Conservation (phyloP, 164 flowering plant genomes). For the Vitis rotundifolia region DNA sequence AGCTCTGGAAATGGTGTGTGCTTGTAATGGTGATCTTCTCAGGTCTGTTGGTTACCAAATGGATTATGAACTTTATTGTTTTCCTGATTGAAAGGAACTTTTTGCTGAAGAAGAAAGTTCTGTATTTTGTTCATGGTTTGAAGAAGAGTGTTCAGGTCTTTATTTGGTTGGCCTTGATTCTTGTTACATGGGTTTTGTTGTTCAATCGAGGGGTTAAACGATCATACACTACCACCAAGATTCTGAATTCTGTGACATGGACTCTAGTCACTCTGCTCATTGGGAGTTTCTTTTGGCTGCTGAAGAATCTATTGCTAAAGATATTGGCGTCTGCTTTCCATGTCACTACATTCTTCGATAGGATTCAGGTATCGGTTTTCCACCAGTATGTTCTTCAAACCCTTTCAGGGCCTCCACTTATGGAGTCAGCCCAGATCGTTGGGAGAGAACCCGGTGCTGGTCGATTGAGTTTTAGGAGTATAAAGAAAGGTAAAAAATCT, state of each 20-base stretch:
- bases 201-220: constrained; percentile 36
- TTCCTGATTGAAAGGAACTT: constrained; percentile 65
- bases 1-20: constrained; percentile 61
- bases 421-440: constrained; percentile 37
- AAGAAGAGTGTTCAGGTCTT: constrained; percentile 58
- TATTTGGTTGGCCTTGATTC: constrained; percentile 51
- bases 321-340: constrained; percentile 63
- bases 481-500: constrained; percentile 19
- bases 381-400: constrained; percentile 64
- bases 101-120: constrained; percentile 55
- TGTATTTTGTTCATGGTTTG: constrained; percentile 66
- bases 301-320: constrained; percentile 56
- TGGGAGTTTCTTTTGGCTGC: constrained; percentile 59
- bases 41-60: constrained; percentile 54
- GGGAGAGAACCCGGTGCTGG: constrained; percentile 33
- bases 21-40: constrained; percentile 53
- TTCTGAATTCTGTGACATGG: constrained; percentile 48
- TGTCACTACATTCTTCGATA: constrained; percentile 62
- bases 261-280: constrained; percentile 44
- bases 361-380: constrained; percentile 67
- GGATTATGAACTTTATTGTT: constrained; percentile 53
- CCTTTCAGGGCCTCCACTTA: constrained; percentile 55
- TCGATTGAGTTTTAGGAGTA: constrained; percentile 36
- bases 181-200: constrained; percentile 53
- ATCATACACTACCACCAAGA: constrained; percentile 22